phyloP scores from a whole-genome alignment of 331 rosid species.

The Acacia pycnantha region DNA sequence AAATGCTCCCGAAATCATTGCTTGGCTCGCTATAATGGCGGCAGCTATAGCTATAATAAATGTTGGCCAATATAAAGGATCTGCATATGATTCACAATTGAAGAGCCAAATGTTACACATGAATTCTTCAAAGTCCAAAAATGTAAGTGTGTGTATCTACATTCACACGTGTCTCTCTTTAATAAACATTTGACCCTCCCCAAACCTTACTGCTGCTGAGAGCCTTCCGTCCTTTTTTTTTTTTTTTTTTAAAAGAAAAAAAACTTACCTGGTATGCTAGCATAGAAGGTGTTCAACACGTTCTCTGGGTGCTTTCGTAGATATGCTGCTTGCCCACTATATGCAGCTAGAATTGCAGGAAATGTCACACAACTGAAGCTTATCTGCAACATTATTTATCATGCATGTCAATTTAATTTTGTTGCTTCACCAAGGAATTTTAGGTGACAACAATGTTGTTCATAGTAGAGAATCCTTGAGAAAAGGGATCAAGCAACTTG shows the following conservation, averaged over 20 bases:
- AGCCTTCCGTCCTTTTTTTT: no score
- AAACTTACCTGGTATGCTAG: conserved; percentile 52
- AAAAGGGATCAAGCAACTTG: not conserved
- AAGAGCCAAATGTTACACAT: not conserved
- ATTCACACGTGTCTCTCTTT: no score
- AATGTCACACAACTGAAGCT: conserved; percentile 66
- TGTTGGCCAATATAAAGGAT: conserved; percentile 76
- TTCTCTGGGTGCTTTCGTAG: conserved; percentile 56
- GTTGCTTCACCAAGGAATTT: not conserved
- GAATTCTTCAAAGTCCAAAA: not conserved
- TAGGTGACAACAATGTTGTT: not conserved
- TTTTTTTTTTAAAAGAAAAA: no score
- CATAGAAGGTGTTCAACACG: conserved; percentile 54
- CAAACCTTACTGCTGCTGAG: no score
- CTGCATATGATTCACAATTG: conserved; percentile 35
- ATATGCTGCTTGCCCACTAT: conserved; percentile 82
- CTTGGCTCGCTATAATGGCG: conserved; percentile 86
- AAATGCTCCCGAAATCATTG: conserved; percentile 91
- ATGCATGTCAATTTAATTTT: not conserved
- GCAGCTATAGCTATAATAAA: conserved; percentile 79
- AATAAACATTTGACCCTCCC: no score
- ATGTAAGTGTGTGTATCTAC: not conserved
- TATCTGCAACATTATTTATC: conserved; percentile 43
- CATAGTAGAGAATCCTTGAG: not conserved
- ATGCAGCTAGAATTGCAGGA: conserved; percentile 61